Conservation (phyloP, 2,329 filamentous ascomycete species). For the Fusarium coicis region DNA sequence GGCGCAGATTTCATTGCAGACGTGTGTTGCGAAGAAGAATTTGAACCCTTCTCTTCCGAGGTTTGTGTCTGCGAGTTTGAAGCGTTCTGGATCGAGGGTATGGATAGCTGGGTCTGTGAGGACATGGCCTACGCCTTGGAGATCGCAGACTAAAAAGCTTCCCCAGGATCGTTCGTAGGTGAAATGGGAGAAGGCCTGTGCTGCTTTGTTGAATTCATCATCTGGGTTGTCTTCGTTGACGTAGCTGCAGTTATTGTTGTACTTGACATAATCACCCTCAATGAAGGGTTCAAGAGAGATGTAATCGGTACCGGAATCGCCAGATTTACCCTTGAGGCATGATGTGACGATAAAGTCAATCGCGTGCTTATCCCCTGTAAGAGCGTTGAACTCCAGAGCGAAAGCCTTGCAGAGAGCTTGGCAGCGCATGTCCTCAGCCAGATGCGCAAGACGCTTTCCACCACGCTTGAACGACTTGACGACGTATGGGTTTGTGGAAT, state of each 20-base stretch:
- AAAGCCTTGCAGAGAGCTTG: slow-evolving; percentile 55
- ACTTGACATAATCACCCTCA: slow-evolving; percentile 52
- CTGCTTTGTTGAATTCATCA: slow-evolving; percentile 43
- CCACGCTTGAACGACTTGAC: slow-evolving; percentile 48
- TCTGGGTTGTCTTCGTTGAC: slow-evolving; percentile 43
- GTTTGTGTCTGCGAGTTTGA: slow-evolving; percentile 49
- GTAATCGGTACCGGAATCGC: slow-evolving; percentile 12
- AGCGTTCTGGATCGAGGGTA: slow-evolving; percentile 47
- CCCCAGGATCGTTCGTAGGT: slow-evolving; percentile 54
- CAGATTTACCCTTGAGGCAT: slow-evolving; percentile 42
- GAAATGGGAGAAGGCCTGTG: slow-evolving; percentile 56
- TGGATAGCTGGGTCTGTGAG: slow-evolving; percentile 54
- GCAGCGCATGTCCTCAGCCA: slow-evolving; percentile 53
- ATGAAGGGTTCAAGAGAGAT: slow-evolving; percentile 53
- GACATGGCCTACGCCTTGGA: slow-evolving; percentile 51
- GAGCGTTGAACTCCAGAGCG: slow-evolving; percentile 53
- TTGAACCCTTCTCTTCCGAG: slow-evolving; percentile 50
- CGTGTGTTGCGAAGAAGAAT: slow-evolving; percentile 52
- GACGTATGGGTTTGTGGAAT: slow-evolving; percentile 44
- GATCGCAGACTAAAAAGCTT: slow-evolving; percentile 49
- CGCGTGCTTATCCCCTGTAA: slow-evolving; percentile 38
- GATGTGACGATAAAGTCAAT: slow-evolving; percentile 49
- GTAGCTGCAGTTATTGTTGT: slow-evolving; percentile 50
- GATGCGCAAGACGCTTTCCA: slow-evolving; percentile 41
- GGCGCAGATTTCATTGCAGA: slow-evolving; percentile 49